Evolutionary conservation across 2,329 filamentous ascomycete species (phyloP).

Genomic region (Stagonosporopsis cucurbitacearum): DNA sequence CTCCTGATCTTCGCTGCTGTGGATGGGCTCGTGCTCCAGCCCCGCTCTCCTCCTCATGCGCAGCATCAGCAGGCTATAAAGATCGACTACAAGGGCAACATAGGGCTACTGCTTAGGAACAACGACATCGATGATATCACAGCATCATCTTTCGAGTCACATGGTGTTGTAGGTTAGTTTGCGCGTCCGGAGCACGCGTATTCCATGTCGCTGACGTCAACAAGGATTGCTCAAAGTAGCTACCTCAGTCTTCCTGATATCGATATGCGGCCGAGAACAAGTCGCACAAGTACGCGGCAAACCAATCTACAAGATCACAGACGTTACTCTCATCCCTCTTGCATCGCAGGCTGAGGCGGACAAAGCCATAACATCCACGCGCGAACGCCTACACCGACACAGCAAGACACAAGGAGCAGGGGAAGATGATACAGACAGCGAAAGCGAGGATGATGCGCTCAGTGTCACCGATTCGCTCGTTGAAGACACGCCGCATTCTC

Average conservation of each 20-base stretch:
- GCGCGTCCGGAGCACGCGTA: neutral
- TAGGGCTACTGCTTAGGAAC: conserved; percentile 56
- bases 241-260: conserved; percentile 80
- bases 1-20: conserved; percentile 79
- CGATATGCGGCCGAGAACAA: conserved; percentile 84
- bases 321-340: conserved; percentile 89
- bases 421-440: conserved; percentile 41
- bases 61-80: conserved; percentile 65
- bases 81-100: conserved; percentile 71
- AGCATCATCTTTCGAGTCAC: conserved; percentile 53
- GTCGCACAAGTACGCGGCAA: conserved; percentile 85
- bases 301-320: conserved; percentile 85
- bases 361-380: conserved; percentile 71
- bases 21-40: conserved; percentile 81
- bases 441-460: conserved; percentile 43
- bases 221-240: conserved; percentile 86
- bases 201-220: neutral
- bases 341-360: conserved; percentile 76
- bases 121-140: conserved; percentile 47
- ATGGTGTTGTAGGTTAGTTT: conserved; percentile 63
- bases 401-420: conserved; percentile 33
- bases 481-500: conserved; percentile 42
- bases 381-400: conserved; percentile 52
- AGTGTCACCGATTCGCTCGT: conserved; percentile 48
- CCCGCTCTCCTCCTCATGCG: conserved; percentile 61